phyloP scores from a whole-genome alignment of 306 rosid species.

The barrel medic (Medicago truncatula) region DNA sequence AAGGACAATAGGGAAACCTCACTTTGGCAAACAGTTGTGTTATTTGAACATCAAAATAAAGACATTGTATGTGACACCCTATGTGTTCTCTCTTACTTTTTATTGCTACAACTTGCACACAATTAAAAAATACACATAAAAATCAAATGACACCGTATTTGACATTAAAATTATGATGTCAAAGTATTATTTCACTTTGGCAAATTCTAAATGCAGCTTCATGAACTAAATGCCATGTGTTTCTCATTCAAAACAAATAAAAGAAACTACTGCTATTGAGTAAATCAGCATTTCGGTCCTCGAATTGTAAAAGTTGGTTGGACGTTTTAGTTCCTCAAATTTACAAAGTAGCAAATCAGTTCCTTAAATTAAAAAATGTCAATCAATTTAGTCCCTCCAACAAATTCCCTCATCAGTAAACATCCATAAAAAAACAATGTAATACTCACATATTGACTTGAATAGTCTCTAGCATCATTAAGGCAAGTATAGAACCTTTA shows the following conservation, averaged over 20 bases:
- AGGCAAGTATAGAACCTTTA: neutral
- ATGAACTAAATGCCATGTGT: slow-evolving; percentile 24
- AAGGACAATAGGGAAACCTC: too few relatives aligned
- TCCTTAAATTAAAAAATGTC: neutral
- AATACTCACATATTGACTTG: neutral
- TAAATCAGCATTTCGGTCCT: neutral
- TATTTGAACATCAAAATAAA: too few relatives aligned
- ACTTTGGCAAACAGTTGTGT: too few relatives aligned
- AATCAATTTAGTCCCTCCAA: neutral
- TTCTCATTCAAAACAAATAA: slow-evolving; percentile 1
- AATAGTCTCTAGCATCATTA: neutral
- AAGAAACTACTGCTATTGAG: neutral
- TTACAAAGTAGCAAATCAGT: neutral
- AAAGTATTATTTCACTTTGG: neutral
- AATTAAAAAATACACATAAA: neutral
- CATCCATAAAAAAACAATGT: neutral
- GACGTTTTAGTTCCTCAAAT: neutral
- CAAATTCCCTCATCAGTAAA: neutral
- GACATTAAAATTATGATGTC: neutral
- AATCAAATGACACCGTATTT: neutral
- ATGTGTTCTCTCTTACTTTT: too few relatives aligned
- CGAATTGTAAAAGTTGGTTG: neutral
- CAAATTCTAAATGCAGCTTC: slow-evolving; percentile 30
- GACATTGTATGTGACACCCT: too few relatives aligned
- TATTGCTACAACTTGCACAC: too few relatives aligned